A percentile compares a stretch with the other conserved stretches of the same genome.
Evolutionary conservation across 2,329 filamentous ascomycete species (phyloP).

Genomic region (Exophiala oligosperma): DNA sequence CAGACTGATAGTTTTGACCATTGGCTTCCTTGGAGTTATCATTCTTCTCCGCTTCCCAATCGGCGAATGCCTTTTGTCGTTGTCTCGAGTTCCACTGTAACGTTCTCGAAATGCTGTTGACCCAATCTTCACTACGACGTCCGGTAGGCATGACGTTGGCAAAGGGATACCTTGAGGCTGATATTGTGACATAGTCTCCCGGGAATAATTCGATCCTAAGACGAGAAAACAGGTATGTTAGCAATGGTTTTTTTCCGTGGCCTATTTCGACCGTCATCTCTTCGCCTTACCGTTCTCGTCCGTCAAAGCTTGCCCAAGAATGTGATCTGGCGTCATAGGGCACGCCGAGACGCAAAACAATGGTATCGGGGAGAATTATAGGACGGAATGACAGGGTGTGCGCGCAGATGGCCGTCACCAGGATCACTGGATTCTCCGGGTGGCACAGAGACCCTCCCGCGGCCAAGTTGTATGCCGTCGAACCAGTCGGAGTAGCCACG

Average conservation of each 20-base stretch:
- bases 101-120: constrained; percentile 52
- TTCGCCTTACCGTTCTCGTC: constrained; percentile 66
- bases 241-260: too few relatives aligned
- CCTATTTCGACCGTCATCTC: neutral
- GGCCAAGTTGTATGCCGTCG: constrained; percentile 92
- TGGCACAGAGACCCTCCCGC: constrained; percentile 95
- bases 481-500: constrained; percentile 90
- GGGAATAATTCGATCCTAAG: constrained; percentile 48
- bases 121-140: constrained; percentile 50
- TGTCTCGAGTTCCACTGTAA: constrained; percentile 53
- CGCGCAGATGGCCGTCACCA: constrained; percentile 90
- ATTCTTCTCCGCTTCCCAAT: constrained; percentile 27
- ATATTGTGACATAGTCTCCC: constrained; percentile 55
- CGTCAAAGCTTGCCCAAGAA: constrained; percentile 98
- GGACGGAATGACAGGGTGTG: constrained; percentile 94
- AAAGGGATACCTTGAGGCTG: constrained; percentile 53
- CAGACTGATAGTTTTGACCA: neutral
- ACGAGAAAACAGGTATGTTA: constrained; percentile 3
- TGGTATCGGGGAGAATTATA: constrained; percentile 95
- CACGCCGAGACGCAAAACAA: constrained; percentile 89
- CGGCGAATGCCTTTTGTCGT: constrained; percentile 43
- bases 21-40: constrained; percentile 2
- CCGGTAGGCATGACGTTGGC: constrained; percentile 49
- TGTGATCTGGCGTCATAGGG: constrained; percentile 87
- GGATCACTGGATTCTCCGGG: constrained; percentile 93